Evolutionary conservation across 2,329 filamentous ascomycete genomes (phyloP).

Genomic region (Sclerotinia borealis): DNA sequence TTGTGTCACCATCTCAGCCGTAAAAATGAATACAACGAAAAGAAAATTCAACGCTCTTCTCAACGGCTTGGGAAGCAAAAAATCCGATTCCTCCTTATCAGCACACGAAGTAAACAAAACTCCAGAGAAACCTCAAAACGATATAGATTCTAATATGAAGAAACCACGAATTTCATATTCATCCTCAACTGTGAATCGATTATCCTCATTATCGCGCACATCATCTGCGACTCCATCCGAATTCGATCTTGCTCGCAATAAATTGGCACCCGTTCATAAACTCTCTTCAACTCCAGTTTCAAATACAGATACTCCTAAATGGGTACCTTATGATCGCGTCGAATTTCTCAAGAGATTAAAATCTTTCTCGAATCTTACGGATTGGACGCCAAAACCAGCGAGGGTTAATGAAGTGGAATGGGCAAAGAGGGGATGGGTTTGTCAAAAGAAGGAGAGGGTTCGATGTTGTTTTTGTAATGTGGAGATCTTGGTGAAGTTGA

Average conservation of each 20-base stretch:
- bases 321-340: conserved; percentile 78
- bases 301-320: conserved; percentile 51
- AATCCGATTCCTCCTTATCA: conserved; percentile 38
- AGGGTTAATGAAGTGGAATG: conserved; percentile 84
- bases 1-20: not conserved
- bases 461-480: conserved; percentile 79
- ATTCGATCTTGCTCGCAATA: conserved; percentile 22
- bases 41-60: conserved; percentile 74
- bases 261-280: conserved; percentile 21
- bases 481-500: conserved; percentile 76
- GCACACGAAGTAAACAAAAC: conserved; percentile 35
- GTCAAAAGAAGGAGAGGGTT: conserved; percentile 75
- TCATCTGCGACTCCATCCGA: not conserved
- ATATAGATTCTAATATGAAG: conserved; percentile 24
- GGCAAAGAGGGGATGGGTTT: conserved; percentile 90
- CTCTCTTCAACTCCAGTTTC: conserved; percentile 13
- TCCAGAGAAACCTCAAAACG: conserved; percentile 31
- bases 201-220: conserved; percentile 9
- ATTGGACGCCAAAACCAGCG: conserved; percentile 90
- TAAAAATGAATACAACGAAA: conserved; percentile 67
- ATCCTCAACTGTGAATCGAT: conserved; percentile 12
- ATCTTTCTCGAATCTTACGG: conserved; percentile 84
- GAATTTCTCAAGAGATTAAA: conserved; percentile 75
- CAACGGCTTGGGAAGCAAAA: conserved; percentile 52
- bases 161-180: conserved; percentile 28